phyloP scores from a whole-genome alignment of 129 eudicot genomes.

The Pseudognaphalium luteoalbum region DNA sequence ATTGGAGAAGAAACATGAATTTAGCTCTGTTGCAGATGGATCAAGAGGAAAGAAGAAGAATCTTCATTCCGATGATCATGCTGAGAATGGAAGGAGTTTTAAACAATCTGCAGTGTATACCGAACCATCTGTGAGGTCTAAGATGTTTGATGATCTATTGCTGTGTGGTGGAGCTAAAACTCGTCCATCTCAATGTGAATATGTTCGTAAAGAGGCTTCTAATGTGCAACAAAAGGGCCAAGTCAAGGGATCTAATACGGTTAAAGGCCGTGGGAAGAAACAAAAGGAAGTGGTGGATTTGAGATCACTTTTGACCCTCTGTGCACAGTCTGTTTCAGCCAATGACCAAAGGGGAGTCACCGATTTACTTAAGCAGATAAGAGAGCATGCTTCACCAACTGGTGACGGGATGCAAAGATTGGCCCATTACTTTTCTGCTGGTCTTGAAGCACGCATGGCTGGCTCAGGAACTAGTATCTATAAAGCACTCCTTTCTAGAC shows the following conservation, averaged over 20 bases:
- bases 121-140: slow-evolving; percentile 59
- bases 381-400: slow-evolving; percentile 67
- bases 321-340: slow-evolving; percentile 77
- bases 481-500: slow-evolving; percentile 43
- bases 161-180: slow-evolving; percentile 45
- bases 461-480: slow-evolving; percentile 71
- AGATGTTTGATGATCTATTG: slow-evolving; percentile 61
- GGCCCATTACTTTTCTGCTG: slow-evolving; percentile 74
- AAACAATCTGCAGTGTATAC: slow-evolving; percentile 59
- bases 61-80: slow-evolving; percentile 33
- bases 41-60: slow-evolving; percentile 62
- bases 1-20: slow-evolving; percentile 31
- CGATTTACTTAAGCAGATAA: slow-evolving; percentile 56
- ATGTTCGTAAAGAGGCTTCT: slow-evolving; percentile 34
- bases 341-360: slow-evolving; percentile 57
- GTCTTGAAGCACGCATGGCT: slow-evolving; percentile 86
- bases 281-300: slow-evolving; percentile 61
- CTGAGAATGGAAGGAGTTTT: slow-evolving; percentile 45
- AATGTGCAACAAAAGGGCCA: slow-evolving; percentile 30
- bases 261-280: slow-evolving; percentile 57
- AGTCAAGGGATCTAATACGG: slow-evolving; percentile 31
- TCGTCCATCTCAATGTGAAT: slow-evolving; percentile 46
- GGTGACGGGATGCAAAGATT: slow-evolving; percentile 88
- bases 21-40: slow-evolving; percentile 9
- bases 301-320: slow-evolving; percentile 61